Evolutionary conservation across 2,329 filamentous ascomycete species (phyloP).

Genomic region (Blastomyces gilchristii): DNA sequence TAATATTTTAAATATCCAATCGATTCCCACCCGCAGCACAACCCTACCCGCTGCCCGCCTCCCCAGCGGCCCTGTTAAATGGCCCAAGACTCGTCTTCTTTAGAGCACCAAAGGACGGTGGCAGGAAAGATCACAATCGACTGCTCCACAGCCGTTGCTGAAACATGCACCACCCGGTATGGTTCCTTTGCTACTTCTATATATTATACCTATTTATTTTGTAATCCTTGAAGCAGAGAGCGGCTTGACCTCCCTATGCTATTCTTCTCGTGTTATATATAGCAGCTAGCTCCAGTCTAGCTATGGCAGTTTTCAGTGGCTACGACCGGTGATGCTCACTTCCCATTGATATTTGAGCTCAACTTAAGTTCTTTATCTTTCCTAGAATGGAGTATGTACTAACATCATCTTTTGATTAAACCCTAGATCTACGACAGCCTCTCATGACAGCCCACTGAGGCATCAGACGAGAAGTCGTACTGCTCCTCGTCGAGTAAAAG

Average conservation of each 20-base stretch:
- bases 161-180: conserved; percentile 4
- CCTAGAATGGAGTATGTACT: not conserved
- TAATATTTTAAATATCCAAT: not conserved
- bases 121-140: not conserved
- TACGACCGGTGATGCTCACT: not conserved
- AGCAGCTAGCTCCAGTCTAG: not conserved
- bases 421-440: conserved; percentile 10
- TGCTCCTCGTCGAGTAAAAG: conserved; percentile 53
- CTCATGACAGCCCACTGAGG: conserved; percentile 14
- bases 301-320: not conserved
- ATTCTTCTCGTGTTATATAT: not conserved
- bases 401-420: not conserved
- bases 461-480: conserved; percentile 50
- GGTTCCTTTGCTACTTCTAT: not conserved
- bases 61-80: conserved; percentile 2
- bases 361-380: not conserved
- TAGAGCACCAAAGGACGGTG: conserved; percentile 3
- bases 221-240: not conserved
- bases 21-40: not conserved
- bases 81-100: not conserved
- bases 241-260: not conserved
- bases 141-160: not conserved
- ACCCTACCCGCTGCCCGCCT: not conserved
- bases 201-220: not conserved
- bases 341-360: not conserved